These are phyloP conservation scores for Cercospora citrullina DNA, from an alignment of 2,329 filamentous ascomycete species.

Conservation along the genomic window DNA sequence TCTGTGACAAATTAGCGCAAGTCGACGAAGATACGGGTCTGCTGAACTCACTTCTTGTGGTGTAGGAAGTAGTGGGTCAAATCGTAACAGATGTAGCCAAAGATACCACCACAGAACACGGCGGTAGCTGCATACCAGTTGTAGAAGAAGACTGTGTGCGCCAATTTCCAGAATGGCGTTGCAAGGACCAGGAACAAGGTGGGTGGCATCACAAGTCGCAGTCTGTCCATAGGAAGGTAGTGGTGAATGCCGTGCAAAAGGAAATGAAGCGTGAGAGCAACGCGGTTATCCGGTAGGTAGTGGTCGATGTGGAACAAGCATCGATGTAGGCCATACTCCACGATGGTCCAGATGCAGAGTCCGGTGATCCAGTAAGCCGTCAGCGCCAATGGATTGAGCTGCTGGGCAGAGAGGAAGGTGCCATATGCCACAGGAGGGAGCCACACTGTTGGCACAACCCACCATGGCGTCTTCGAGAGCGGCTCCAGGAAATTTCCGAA, in stretches of 20 bases:
- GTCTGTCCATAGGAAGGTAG: conserved; percentile 98
- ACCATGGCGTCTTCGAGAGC: conserved; percentile 94
- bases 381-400: conserved; percentile 53
- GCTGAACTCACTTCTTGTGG: conserved; percentile 70
- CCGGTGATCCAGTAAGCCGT: conserved; percentile 69
- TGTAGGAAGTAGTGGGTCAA: conserved; percentile 98
- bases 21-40: not conserved
- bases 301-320: conserved; percentile 92
- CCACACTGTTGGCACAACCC: conserved; percentile 81
- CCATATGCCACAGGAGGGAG: conserved; percentile 77
- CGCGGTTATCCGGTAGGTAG: conserved; percentile 89
- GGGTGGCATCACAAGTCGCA: conserved; percentile 95
- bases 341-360: conserved; percentile 78
- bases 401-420: conserved; percentile 62
- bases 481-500: conserved; percentile 99
- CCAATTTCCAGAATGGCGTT: conserved; percentile 87
- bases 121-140: conserved; percentile 79
- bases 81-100: conserved; percentile 95
- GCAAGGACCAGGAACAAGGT: conserved; percentile 81
- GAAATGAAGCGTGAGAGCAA: conserved; percentile 85
- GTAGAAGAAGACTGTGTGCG: conserved; percentile 77
- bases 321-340: conserved; percentile 86
- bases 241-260: conserved; percentile 95
- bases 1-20: conserved; percentile 40
- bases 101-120: conserved; percentile 85